Evolutionary conservation across 2,329 filamentous ascomycete species (phyloP).

Genomic region (Dothiorella sarmentorum): DNA sequence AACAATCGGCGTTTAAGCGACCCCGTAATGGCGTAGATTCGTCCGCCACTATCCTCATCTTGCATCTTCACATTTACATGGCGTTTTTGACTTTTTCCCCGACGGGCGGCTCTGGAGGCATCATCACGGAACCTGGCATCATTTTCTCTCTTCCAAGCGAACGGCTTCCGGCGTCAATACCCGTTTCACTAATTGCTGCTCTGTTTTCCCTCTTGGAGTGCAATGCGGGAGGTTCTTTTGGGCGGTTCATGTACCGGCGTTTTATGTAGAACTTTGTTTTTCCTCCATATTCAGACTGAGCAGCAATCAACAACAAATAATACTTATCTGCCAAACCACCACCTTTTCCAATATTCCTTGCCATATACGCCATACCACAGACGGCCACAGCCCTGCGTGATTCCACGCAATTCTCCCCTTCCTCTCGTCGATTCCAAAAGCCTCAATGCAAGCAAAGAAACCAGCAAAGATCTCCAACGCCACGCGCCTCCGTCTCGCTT

Average conservation of each 20-base stretch:
- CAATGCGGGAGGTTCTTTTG: background rate
- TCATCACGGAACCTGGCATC: constrained; percentile 15
- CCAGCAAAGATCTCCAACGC: background rate
- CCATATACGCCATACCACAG: background rate
- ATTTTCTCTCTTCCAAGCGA: constrained; percentile 8
- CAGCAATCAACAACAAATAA: constrained; percentile 9
- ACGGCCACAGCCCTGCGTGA: too few species aligned
- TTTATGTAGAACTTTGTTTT: constrained; percentile 4
- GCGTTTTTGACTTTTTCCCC: constrained; percentile 10
- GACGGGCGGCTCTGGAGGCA: constrained; percentile 14
- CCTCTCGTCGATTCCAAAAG: too few species aligned
- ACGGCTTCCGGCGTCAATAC: constrained; percentile 17
- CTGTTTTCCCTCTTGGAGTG: background rate
- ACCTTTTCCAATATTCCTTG: background rate
- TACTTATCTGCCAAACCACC: constrained; percentile 1
- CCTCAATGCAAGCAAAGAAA: background rate
- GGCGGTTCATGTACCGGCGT: constrained; percentile 10
- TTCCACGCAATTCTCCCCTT: background rate
- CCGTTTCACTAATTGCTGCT: constrained; percentile 12
- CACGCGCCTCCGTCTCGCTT: background rate
- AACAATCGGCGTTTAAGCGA: constrained; percentile 15
- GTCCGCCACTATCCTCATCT: constrained; percentile 3
- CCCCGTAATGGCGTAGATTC: constrained; percentile 4
- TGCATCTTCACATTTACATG: constrained; percentile 16
- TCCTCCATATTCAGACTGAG: background rate